A percentile compares a stretch with the other conserved stretches of the same genome.
Evolutionary conservation across 192 early-diverging fungal species (phyloP).

Genomic region (Cetraspora pellucida): DNA sequence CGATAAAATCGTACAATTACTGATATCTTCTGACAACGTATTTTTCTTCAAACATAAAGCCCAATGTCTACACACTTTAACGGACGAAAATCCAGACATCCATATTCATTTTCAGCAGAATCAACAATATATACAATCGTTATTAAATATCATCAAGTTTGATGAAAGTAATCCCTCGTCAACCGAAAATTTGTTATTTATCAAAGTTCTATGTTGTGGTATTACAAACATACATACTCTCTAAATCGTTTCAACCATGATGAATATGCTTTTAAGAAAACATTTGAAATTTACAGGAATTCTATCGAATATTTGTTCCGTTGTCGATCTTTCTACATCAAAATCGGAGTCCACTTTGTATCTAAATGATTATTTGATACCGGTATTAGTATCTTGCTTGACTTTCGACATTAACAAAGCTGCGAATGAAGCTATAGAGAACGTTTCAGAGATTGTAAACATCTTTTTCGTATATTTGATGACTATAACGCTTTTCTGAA

Average conservation of each 20-base stretch:
- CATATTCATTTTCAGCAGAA: constrained; percentile 60
- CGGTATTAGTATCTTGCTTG: constrained; percentile 49
- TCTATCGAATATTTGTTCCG: constrained; percentile 54
- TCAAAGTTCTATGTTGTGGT: constrained; percentile 72
- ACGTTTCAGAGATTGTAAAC: constrained; percentile 46
- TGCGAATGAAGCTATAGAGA: constrained; percentile 44
- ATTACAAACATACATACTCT: constrained; percentile 45
- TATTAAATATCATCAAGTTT: constrained; percentile 52
- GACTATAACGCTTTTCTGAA: not conserved
- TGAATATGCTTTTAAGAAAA: constrained; percentile 15
- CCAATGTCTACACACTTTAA: constrained; percentile 82
- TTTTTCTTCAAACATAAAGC: constrained; percentile 43
- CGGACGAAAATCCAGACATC: constrained; percentile 72
- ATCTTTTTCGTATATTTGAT: not conserved
- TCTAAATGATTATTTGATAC: constrained; percentile 50
- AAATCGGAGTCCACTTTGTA: constrained; percentile 38
- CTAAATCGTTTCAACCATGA: constrained; percentile 1
- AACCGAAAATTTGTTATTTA: constrained; percentile 60
- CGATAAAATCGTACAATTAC: not conserved
- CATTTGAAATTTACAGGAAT: constrained; percentile 38
- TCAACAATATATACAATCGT: constrained; percentile 53
- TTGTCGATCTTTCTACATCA: constrained; percentile 38
- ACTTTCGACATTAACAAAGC: constrained; percentile 54
- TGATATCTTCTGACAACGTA: constrained; percentile 6
- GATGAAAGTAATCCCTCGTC: not conserved